Evolutionary conservation across 805 yeast species (phyloP).

Genomic region (Starmerella apicola): DNA sequence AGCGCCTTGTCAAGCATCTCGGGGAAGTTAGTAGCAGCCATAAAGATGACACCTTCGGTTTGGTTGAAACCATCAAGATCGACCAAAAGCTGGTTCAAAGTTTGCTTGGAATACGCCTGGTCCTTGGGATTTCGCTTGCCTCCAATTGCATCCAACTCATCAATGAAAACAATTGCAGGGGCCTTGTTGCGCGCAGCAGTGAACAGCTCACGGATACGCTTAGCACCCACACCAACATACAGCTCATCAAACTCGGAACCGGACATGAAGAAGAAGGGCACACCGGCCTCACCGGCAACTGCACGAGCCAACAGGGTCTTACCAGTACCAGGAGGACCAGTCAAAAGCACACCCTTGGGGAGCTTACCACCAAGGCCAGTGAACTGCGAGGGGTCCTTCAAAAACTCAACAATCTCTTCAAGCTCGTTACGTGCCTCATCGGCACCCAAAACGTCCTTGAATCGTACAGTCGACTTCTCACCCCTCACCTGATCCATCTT

Average conservation of each 20-base stretch:
- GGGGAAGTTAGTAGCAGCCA: conserved; percentile 98
- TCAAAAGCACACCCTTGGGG: conserved; percentile 90
- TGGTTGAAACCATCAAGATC: conserved; percentile 90
- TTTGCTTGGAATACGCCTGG: conserved; percentile 96
- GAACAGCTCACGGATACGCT: conserved; percentile 88
- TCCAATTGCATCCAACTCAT: conserved; percentile 97
- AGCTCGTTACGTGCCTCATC: conserved; percentile 97
- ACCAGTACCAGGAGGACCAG: conserved; percentile 99
- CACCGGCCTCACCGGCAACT: conserved; percentile 98
- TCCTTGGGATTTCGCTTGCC: conserved; percentile 95
- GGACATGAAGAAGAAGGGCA: conserved; percentile 95
- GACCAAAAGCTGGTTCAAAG: conserved; percentile 86
- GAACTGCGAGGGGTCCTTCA: conserved; percentile 90
- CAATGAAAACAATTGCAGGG: conserved; percentile 94
- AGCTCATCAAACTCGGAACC: conserved; percentile 97
- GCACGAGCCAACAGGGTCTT: conserved; percentile 93
- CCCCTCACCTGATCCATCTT: conserved; percentile 72
- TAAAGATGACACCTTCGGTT: conserved; percentile 82
- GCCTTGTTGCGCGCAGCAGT: conserved; percentile 87
- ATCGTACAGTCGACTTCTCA: conserved; percentile 74
- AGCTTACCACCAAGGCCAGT: conserved; percentile 95
- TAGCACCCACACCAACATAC: conserved; percentile 98
- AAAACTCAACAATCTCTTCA: conserved; percentile 94
- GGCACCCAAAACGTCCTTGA: conserved; percentile 90
- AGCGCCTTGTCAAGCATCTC: conserved; percentile 92